Base-by-base conservation (phyloP, 305 asterid species). In the Fraxinus sp. region DNA sequence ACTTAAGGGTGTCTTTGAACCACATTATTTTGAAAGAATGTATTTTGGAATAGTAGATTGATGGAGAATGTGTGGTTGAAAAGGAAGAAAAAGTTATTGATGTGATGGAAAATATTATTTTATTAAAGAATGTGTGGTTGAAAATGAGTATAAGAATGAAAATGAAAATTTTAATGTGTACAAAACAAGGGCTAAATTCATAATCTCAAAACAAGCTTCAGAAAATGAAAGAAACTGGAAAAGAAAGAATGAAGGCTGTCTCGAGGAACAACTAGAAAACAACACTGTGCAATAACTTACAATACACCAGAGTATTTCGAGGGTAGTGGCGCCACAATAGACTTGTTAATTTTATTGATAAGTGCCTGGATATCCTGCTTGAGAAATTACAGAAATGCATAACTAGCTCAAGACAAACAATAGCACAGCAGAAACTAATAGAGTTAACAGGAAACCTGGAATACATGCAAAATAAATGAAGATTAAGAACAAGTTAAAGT, bases 301-400 rank as follows among this genome's bases (percentile, higher is more conserved):
- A 90, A 89, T 89, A 92, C 89, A 83, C 97, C 95, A 78, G 99
- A 92, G 86, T 94, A 95, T 83, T 89, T 90, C 66, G 96, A 85
- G 64, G 98, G 99, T 62, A 94, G 89, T 32, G 98, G 97, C 33
- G 97, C 97, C 81, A 94, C 97, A 37, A 93, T 93, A 28, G 96
- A 95, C 93, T 93, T 94, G 91, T 92, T 92, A 84, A 95, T 95
- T 90, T 91, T 89, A 90, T 92, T 94, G 90, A 95, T 95, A 84
- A 94, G 97, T 82, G 98, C 98, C 89, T 93, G 97, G 92, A 95
- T 95, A 85, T 95, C 98, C 98, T 95, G 93, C 75, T 70, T 84
- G 84, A 85, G 46, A 36, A 86, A 77, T 76, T 68, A 79, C 39
- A 86, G 76, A 73, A 85, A 79, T 41, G 32, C 76, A 84, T 77